Evolutionary conservation across 495 filamentous ascomycete species (phyloP), one percentile per base, ranked within the genome.

Genomic region (Venustampulla echinocandica): DNA sequence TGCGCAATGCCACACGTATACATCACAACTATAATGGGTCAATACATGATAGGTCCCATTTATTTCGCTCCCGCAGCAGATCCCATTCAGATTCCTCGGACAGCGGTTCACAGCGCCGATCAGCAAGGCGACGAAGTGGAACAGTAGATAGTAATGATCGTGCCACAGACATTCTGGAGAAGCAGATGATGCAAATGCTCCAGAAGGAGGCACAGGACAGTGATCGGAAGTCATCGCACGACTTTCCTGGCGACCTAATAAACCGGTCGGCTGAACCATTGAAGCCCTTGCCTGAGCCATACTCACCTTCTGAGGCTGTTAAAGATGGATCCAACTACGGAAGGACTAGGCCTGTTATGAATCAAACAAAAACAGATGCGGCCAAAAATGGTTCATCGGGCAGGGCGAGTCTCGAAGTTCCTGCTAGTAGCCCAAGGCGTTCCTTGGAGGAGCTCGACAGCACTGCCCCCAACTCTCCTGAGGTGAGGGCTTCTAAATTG

Each of bases 181-280:
- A 77, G 53, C 81, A 83, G 49, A 81, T 86, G 76, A 68, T 73
- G 51, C 69, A 77, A n/a, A 72, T 83, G 66, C 64, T 83, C 10
- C 74, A 66, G 3, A 71, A 64, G 28, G 78, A 80, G 52, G 61
- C 63, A 17, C 52, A 58, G 18, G 68, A 69, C 4, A 50, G 34
- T 19, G 61, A 60, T 18, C 60, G 66, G 41, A 33, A 41, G 4
- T 6, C 4, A 36, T 22, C 24, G 17, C 30, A 23, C 15, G 17
- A 42, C 46, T 11, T 42, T 10, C 28, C 43, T 10, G 23, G 43
- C 19, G 7, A 38, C 32, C 5, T 18, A 42, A 39, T 43, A 18
- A 14, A 38, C 14, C 15, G 50, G 9, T 49, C 47, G 2, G 17
- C 38, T 14, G 56, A 58, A 42, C 14, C n/a, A n/a, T n/a, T n/a